Evolutionary conservation across 2,329 filamentous ascomycete species (phyloP), one percentile per base, ranked within the genome.

Genomic region (Zymoseptoria ardabiliae): DNA sequence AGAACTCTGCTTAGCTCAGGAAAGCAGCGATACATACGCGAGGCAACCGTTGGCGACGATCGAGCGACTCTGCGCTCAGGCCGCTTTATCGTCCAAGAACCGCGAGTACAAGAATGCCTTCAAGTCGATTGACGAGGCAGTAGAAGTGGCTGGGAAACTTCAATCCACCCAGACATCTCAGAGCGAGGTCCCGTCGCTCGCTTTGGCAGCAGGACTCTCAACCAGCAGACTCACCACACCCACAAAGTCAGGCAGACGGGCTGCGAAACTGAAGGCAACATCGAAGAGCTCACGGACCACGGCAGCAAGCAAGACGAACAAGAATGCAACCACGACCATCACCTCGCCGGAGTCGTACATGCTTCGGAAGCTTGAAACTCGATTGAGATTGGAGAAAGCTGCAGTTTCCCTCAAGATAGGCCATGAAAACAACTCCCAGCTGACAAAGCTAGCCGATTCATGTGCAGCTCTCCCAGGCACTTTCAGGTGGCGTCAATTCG

Each of bases 1-100:
- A 9, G 70, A 70, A 52, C 59, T 72, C 5, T 69, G 66, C 50
- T 59, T 72, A 13, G 61, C 61, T 22, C 58, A 59, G 49, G 58
- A 62, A 13, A 30, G 41, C 22, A 56, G 61, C 35, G n/a, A 53
- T 10, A 51, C 53, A 19, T 49, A 30, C n/a, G 3, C 28, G 9
- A 25, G 52, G 10, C 50, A 63, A 11, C 55, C 57, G 1, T 50
- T 68, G 41, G 58, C 58, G 13, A 57, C 53, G 17, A 59, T 67
- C 4, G 65, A 69, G 35, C 60, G 54, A n/a, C 22, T 61, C n/a
- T 50, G 58, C 25, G 68, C 67, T 4, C 65, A 62, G 57, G 68
- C 64, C 3, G 54, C 50, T 6, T 30, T 71, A n/a, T 54, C 60
- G 21, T 49, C 35, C 13, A 65, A 66, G 54, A 60, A 65, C 53